Evolutionary conservation across 2,329 filamentous ascomycete genomes (phyloP).

Genomic region (Fusarium citri): DNA sequence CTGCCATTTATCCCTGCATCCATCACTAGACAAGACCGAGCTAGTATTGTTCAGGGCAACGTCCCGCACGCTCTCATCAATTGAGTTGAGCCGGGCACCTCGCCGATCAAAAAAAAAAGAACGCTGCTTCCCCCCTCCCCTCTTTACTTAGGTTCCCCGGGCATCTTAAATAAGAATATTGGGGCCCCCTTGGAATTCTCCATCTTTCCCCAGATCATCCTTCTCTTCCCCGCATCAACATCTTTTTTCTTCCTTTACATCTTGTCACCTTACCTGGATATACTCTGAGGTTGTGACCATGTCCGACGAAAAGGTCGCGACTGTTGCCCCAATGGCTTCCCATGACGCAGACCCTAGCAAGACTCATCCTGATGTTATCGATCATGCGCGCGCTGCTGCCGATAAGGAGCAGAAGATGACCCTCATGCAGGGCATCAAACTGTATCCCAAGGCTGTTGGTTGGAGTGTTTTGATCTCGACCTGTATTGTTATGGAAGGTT

Average conservation of each 20-base stretch:
- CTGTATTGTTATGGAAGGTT: conserved; percentile 43
- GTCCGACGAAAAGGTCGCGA: conserved; percentile 30
- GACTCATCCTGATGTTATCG: conserved; percentile 34
- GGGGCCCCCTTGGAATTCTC: conserved; percentile 14
- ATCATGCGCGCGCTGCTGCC: conserved; percentile 36
- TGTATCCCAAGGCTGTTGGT: conserved; percentile 39
- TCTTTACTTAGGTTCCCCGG: not conserved
- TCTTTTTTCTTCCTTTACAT: not conserved
- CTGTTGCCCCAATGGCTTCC: conserved; percentile 10
- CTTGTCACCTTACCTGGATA: not conserved
- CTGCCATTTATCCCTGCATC: conserved; percentile 3
- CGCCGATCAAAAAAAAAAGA: not conserved
- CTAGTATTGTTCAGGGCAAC: conserved; percentile 16
- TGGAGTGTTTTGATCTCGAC: conserved; percentile 41
- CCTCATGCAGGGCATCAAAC: conserved; percentile 38
- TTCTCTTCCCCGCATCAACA: conserved; percentile 22
- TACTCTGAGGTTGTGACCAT: not conserved
- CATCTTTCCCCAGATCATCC: conserved; percentile 20
- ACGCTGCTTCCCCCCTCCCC: not conserved
- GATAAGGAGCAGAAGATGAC: conserved; percentile 40
- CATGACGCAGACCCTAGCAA: conserved; percentile 27
- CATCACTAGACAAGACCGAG: not conserved
- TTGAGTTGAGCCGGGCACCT: conserved; percentile 1
- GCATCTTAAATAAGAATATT: conserved; percentile 21
- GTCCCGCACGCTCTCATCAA: not conserved